Base-by-base conservation (phyloP, 2,329 filamentous ascomycete genomes). In the Allantophomopsis lycopodina region DNA sequence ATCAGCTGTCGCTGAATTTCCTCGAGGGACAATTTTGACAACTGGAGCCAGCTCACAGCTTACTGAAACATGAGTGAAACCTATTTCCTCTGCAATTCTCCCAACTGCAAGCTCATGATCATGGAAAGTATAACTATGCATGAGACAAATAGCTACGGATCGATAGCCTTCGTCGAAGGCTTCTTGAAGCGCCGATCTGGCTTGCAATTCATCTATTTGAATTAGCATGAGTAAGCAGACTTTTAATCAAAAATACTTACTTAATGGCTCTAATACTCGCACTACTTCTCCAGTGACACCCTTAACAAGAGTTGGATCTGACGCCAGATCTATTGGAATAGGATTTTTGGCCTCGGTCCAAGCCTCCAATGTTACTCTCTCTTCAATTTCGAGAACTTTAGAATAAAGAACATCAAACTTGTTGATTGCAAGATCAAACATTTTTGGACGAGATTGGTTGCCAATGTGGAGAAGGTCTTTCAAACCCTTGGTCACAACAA, bases 381-480 rank as follows among this genome's bases (percentile, higher is more conserved):
- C 81, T 41, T 83, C 75, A 18, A 85, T 67, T 57, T 85, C 79
- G 10, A 85, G 57, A 0, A 84, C 79, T 33, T 61, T 67, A 43
- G 77, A 69, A 54, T 83, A 83, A 1, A 86, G 63, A 7, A 78
- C 73, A 41, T 79, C 72, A 1, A 79, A 72, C 47, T 80, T 79
- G 40, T 67, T 63, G 38, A 85, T 79, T 18, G 71, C 73, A 12
- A 86, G 62, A 50, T 82, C 79, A 46, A 85, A 86, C 39, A 86
- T 76, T 45, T 79, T 74, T 3, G 80, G 80, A 21, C 81, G 66
- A 5, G 73, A 73, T 55, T 85, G 80, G 50, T 84, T 82, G 3
- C 81, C 80, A 53, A 86, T 84, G 40, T 72, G 65, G n/a, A 83
- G 63, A 44, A 79, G 77, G 52, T 85, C 79, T 45, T 73, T 77